These are phyloP conservation scores for Yamadazyma philogaea DNA, from an alignment of 805 yeast genomes.

Conservation along the genomic window DNA sequence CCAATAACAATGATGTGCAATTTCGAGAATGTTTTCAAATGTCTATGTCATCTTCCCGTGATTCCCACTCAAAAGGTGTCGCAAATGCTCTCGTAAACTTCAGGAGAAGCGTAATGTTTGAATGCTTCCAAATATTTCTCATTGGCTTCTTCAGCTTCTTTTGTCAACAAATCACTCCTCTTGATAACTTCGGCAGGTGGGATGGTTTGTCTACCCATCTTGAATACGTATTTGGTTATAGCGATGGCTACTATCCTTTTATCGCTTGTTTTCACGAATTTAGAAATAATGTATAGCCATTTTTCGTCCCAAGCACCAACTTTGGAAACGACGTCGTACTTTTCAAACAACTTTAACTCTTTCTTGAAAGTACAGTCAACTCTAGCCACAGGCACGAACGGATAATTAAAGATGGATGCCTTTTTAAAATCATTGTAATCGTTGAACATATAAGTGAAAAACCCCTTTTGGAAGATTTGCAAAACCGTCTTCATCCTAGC, in stretches of 20 bases:
- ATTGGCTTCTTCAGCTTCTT: conserved; percentile 14
- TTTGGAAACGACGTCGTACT: conserved; percentile 53
- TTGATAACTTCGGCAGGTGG: conserved; percentile 56
- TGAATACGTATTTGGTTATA: conserved; percentile 77
- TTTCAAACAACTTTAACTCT: conserved; percentile 68
- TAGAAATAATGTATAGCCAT: conserved; percentile 73
- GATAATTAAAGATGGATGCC: conserved; percentile 32
- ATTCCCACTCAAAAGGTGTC: conserved; percentile 8
- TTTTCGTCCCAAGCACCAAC: conserved; percentile 83
- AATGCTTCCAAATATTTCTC: conserved; percentile 11
- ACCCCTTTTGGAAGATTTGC: conserved; percentile 54
- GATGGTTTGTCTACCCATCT: conserved; percentile 72
- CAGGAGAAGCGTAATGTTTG: conserved; percentile 10
- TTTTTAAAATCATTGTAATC: conserved; percentile 31
- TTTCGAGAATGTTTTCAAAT: too few species aligned
- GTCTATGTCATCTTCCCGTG: too few species aligned
- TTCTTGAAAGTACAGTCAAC: conserved; percentile 64
- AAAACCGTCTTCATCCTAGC: conserved; percentile 65
- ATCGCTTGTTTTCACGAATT: conserved; percentile 43
- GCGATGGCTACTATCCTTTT: conserved; percentile 48
- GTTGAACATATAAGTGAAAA: conserved; percentile 43
- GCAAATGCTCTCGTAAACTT: conserved; percentile 10
- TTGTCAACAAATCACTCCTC: conserved; percentile 15
- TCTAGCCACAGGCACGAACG: conserved; percentile 76
- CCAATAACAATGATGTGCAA: too few species aligned